These are phyloP conservation scores for Centrapalus pauciflorus DNA, from an alignment of 129 eudicot genomes.

Conservation along the genomic window DNA sequence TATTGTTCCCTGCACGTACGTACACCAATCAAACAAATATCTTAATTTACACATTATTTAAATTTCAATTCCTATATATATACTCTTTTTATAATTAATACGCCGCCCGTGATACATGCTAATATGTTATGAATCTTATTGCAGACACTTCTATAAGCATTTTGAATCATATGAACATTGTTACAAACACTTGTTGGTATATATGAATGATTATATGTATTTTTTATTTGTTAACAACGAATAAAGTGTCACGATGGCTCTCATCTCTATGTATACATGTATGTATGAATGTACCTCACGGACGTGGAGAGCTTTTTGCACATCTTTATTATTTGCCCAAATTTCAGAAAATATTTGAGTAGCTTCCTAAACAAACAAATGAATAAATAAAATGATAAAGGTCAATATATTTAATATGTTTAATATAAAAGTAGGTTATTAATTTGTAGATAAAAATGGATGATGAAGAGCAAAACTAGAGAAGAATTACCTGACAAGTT, in stretches of 20 bases:
- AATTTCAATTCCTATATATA: not conserved
- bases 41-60: not conserved
- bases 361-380: not conserved
- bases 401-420: not conserved
- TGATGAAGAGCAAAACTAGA: not conserved
- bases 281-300: slow-evolving; percentile 33
- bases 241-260: not conserved
- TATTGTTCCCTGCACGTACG: slow-evolving; percentile 18
- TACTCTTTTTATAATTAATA: too few relatives aligned
- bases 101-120: too few relatives aligned
- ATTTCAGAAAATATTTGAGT: not conserved
- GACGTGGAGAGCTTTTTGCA: slow-evolving; percentile 26
- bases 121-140: too few relatives aligned
- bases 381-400: too few relatives aligned
- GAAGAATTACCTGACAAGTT: slow-evolving; percentile 18
- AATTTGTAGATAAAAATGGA: not conserved
- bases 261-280: not conserved
- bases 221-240: not conserved
- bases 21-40: not conserved
- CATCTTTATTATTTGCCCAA: slow-evolving; percentile 22
- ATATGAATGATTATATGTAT: too few relatives aligned
- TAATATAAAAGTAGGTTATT: not conserved
- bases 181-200: too few relatives aligned
- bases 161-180: not conserved
- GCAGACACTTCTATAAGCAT: too few relatives aligned